Base-by-base conservation (phyloP, 2,329 filamentous ascomycete genomes). In the Fulvia fulva region DNA sequence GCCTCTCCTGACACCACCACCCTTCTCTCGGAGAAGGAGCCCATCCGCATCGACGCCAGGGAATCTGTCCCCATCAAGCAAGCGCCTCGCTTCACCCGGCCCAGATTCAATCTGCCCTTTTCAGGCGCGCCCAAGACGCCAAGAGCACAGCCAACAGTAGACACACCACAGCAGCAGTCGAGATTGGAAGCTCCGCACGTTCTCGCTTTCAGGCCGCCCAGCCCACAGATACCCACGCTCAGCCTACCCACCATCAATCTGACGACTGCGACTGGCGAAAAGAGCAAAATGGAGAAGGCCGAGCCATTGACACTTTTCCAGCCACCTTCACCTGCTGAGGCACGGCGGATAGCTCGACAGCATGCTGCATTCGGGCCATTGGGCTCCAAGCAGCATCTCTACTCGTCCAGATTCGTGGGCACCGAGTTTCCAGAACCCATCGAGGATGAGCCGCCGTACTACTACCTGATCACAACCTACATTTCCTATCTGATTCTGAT, bases 401-500 rank as follows among this genome's bases (percentile, higher is more conserved):
- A 97, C 78, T 87, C 89, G 63, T 97, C 92, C 80, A 86, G 88
- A 74, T 91, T 95, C 73, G 86, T 88, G 61, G 93, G 92, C 66
- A 84, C 86, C 68, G 84, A 87, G 41, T 88, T 97, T 58, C 86
- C 87, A 47, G 84, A 91, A 37, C 92, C 93, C 5, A 80, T 97
- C 59, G 90, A 96, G 73, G 94, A 99, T 71, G 93, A 97, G 74
- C 93, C 94, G 44, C 91, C 93, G 19, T 97, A 97, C 78, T 97
- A 92, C 81, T 97, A 90, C 77, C 85, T 99, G 69, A 83, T 99
- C 67, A 97, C 94, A 34, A 99, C 94, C 70, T 99, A 99, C 80
- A 90, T 99, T 76, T 97, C 91, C 77, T 99, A 99, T 76, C 83
- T 99, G 64, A 87, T 97, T 66, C 84, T 99, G 69, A 97, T 99